Percentiles rank a stretch among this genome's conserved stretches.
These are phyloP conservation scores for Suillus occidentalis DNA, from an alignment of 768 basidiomycete genomes.

Conservation along the genomic window DNA sequence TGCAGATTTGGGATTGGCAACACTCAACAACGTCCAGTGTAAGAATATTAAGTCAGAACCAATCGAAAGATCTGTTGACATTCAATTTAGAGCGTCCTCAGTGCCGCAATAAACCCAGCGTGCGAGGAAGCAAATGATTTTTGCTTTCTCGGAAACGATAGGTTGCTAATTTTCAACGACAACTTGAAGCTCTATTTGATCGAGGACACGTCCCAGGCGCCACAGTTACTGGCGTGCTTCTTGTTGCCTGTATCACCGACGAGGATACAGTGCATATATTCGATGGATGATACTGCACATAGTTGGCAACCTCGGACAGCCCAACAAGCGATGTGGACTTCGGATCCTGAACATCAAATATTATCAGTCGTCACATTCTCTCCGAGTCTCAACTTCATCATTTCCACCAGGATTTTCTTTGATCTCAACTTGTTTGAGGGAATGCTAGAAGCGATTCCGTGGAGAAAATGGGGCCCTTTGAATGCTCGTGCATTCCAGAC, in stretches of 20 bases:
- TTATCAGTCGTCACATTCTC: neutral
- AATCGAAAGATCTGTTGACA: neutral
- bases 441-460: neutral
- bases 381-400: neutral
- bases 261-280: neutral
- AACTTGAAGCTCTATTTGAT: neutral
- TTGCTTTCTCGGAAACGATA: neutral
- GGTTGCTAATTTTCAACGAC: neutral
- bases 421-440: neutral
- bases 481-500: neutral
- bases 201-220: neutral
- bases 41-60: neutral
- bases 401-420: neutral
- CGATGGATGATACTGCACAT: neutral
- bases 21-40: neutral
- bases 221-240: neutral
- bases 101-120: neutral
- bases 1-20: constrained; percentile 2
- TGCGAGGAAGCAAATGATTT: neutral
- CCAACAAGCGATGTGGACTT: neutral
- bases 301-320: neutral
- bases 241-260: neutral
- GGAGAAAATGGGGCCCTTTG: neutral
- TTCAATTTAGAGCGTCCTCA: neutral
- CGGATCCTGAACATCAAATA: neutral